Evolutionary conservation across 495 filamentous ascomycete genomes (phyloP).

Genomic region (Annulohypoxylon stygium): DNA sequence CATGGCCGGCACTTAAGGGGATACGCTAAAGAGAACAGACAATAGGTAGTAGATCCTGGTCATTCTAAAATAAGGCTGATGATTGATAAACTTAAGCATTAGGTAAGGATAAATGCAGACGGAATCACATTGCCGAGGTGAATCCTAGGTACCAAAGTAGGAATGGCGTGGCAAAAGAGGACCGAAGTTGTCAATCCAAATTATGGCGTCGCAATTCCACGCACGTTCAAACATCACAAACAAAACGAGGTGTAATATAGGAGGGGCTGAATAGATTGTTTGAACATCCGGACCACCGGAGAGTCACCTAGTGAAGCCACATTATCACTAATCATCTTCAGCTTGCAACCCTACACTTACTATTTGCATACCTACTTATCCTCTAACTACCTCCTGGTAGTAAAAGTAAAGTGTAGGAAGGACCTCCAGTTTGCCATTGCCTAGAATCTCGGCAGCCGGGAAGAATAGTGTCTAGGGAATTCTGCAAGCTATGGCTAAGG

Average conservation of each 20-base stretch:
- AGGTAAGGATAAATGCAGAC: constrained; percentile 14
- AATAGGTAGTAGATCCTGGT: neutral
- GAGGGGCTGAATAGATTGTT: constrained; percentile 2
- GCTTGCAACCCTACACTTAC: neutral
- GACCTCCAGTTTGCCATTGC: neutral
- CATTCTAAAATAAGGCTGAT: constrained; percentile 33
- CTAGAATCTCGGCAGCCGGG: neutral
- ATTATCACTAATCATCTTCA: constrained; percentile 15
- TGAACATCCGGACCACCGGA: neutral
- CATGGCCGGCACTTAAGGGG: constrained; percentile 17
- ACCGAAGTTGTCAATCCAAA: constrained; percentile 14
- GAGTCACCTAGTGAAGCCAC: constrained; percentile 4
- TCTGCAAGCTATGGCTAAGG: constrained; percentile 23
- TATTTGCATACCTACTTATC: neutral
- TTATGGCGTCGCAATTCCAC: constrained; percentile 25
- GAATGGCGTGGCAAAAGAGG: constrained; percentile 4
- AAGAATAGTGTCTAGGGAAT: neutral
- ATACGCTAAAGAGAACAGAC: constrained; percentile 13
- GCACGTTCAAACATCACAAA: constrained; percentile 8
- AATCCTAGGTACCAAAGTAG: neutral
- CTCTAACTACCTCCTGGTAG: too few relatives aligned
- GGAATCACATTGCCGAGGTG: neutral
- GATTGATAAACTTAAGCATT: constrained; percentile 15
- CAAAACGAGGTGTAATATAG: constrained; percentile 1
- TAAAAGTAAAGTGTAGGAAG: neutral